Conservation (phyloP, 257 asterid genomes). For the Mentha longifolia region DNA sequence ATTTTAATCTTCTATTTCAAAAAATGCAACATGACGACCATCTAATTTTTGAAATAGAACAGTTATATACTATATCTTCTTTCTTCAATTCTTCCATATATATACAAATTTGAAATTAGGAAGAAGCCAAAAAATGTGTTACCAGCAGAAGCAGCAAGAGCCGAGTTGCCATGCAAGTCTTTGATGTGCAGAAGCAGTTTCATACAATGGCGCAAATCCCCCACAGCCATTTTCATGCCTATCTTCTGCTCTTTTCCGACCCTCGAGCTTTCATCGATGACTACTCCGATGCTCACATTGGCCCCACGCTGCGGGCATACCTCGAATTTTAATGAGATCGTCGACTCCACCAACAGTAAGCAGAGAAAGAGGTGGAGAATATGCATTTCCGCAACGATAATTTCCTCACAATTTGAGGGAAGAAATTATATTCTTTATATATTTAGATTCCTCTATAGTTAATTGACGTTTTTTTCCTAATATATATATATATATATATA, state of each 20-base stretch:
- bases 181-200: slow-evolving; percentile 39
- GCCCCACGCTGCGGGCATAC: background rate
- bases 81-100: too few relatives aligned
- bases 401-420: background rate
- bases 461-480: background rate
- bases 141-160: slow-evolving; percentile 54
- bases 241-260: slow-evolving; percentile 61
- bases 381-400: background rate
- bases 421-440: background rate
- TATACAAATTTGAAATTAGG: too few relatives aligned
- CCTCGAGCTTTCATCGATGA: slow-evolving; percentile 46
- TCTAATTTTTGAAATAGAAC: too few relatives aligned
- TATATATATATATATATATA: too few relatives aligned
- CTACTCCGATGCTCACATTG: slow-evolving; percentile 41
- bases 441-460: background rate
- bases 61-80: too few relatives aligned
- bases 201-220: slow-evolving; percentile 43
- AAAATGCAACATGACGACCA: too few relatives aligned
- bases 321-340: background rate
- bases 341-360: background rate
- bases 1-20: too few relatives aligned
- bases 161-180: slow-evolving; percentile 40
- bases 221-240: slow-evolving; percentile 57
- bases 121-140: background rate
- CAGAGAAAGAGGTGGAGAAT: background rate